Conservation (phyloP, 306 rosid species). For the Bauhinia variegata region DNA sequence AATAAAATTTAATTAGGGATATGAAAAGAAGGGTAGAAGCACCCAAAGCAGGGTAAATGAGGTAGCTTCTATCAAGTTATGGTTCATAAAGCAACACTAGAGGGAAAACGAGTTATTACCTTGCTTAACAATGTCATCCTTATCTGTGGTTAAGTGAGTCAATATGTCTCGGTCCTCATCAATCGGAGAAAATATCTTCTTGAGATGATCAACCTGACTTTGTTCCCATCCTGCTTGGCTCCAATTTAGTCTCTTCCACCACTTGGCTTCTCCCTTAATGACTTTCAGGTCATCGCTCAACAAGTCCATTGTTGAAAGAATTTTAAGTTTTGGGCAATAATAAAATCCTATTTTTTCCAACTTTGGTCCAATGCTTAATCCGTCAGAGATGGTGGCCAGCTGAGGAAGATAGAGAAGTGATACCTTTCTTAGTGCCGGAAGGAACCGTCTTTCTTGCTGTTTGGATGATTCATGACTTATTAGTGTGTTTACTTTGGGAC, state of each 20-base stretch:
- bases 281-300: neutral
- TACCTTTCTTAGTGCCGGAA: conserved; percentile 2
- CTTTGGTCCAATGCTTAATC: neutral
- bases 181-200: neutral
- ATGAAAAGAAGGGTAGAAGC: no score
- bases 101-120: no score
- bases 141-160: neutral
- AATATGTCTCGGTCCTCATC: neutral
- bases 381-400: conserved; percentile 12
- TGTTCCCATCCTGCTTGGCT: neutral
- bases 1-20: no score
- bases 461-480: neutral
- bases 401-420: conserved; percentile 6
- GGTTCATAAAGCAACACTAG: no score
- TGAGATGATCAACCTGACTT: neutral
- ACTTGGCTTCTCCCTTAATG: conserved; percentile 16
- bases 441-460: neutral
- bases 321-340: conserved; percentile 20
- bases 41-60: no score
- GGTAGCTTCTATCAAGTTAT: no score
- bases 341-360: conserved; percentile 17
- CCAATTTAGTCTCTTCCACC: conserved; percentile 22
- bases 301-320: neutral
- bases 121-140: neutral
- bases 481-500: neutral